A percentile compares a stretch with the other conserved stretches of the same genome.
Conservation (phyloP, 208 protist genomes). For the Leishmania braziliensis region DNA sequence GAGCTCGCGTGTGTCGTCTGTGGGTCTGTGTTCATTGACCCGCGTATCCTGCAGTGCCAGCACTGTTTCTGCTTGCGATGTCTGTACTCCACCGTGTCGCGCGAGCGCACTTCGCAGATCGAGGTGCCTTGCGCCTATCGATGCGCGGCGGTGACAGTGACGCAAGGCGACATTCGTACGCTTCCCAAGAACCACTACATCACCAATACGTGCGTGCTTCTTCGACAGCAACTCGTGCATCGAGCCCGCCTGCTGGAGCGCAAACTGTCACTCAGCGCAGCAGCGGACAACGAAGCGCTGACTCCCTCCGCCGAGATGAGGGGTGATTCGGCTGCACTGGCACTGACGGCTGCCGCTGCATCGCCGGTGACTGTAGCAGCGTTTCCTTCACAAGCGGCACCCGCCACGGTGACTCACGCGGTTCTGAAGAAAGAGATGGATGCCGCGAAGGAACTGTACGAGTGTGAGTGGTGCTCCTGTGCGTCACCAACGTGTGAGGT, state of each 20-base stretch:
- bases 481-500: conserved; percentile 30
- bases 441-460: conserved; percentile 25
- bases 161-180: conserved; percentile 47
- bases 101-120: conserved; percentile 34
- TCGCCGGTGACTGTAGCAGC: neutral
- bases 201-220: conserved; percentile 31
- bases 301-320: neutral
- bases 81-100: conserved; percentile 39
- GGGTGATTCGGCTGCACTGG: neutral
- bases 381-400: neutral
- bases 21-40: conserved; percentile 54
- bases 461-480: conserved; percentile 56
- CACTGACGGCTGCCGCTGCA: neutral
- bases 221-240: conserved; percentile 24
- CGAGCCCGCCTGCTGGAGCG: conserved; percentile 16
- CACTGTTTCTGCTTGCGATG: conserved; percentile 79
- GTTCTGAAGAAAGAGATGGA: conserved; percentile 15
- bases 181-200: conserved; percentile 51
- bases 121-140: conserved; percentile 51
- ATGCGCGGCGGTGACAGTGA: conserved; percentile 37
- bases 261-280: neutral
- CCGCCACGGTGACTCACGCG: neutral
- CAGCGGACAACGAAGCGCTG: neutral
- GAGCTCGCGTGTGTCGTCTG: conserved; percentile 63
- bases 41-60: conserved; percentile 67